These are phyloP conservation scores for Leucocoprinus birnbaumii DNA, from an alignment of 768 basidiomycete genomes.

Conservation along the genomic window DNA sequence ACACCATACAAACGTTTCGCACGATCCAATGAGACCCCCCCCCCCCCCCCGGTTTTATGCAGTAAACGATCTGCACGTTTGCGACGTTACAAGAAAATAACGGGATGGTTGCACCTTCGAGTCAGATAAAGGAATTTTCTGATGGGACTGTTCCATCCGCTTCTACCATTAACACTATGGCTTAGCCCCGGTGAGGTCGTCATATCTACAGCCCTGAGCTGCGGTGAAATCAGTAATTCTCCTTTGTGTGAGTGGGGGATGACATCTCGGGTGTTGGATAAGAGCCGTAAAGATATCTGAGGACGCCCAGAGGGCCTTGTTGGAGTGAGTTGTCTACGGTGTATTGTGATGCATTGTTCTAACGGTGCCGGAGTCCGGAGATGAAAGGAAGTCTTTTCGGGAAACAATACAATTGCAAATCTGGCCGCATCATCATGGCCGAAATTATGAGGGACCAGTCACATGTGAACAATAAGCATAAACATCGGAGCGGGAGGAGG, in stretches of 20 bases:
- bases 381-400: not conserved
- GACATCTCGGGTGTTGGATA: not conserved
- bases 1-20: too few relatives aligned
- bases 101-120: too few relatives aligned
- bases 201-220: too few relatives aligned
- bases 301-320: too few relatives aligned
- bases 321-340: too few relatives aligned
- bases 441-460: constrained; percentile 17
- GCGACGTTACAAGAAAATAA: too few relatives aligned
- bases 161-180: not conserved
- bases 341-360: too few relatives aligned
- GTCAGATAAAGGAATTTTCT: not conserved
- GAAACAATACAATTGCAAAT: constrained; percentile 6
- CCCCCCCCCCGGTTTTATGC: too few relatives aligned
- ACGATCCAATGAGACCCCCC: too few relatives aligned
- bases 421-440: not conserved
- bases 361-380: not conserved
- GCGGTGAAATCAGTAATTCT: too few relatives aligned
- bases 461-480: constrained; percentile 30
- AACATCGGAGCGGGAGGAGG: constrained; percentile 33
- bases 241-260: not conserved
- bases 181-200: not conserved
- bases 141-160: constrained; percentile 4
- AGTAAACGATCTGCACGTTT: too few relatives aligned
- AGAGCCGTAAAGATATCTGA: too few relatives aligned